Conservation (phyloP, 371 early-diverging fungal genomes). For the Circinella umbellata region DNA sequence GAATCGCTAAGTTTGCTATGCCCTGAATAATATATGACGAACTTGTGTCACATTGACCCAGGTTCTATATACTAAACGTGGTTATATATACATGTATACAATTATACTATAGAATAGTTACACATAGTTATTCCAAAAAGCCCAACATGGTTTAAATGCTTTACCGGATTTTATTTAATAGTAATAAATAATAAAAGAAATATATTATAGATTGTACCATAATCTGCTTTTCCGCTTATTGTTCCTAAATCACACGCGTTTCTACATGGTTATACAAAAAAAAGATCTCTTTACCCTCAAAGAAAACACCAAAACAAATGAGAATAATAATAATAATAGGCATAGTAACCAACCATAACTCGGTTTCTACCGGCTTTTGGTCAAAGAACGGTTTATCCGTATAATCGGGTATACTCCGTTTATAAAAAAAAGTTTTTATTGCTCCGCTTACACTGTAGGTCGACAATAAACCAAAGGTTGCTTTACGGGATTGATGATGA, state of each 20-base stretch:
- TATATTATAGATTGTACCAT: not conserved
- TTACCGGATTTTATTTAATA: not conserved
- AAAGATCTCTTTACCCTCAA: too few species aligned
- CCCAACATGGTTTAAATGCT: not conserved
- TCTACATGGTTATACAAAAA: too few species aligned
- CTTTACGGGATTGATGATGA: not conserved
- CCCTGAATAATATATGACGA: conserved; percentile 10
- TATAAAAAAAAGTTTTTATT: not conserved
- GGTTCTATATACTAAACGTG: not conserved
- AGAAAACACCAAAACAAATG: too few species aligned
- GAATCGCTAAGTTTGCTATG: not conserved
- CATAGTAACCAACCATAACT: too few species aligned
- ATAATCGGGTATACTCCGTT: too few species aligned
- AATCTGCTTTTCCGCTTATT: too few species aligned
- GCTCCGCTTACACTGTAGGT: not conserved
- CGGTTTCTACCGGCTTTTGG: too few species aligned
- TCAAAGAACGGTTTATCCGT: too few species aligned
- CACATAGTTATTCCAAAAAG: not conserved
- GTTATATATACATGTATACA: not conserved
- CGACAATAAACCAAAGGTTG: not conserved
- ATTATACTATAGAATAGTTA: not conserved
- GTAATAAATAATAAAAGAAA: not conserved
- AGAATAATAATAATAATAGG: too few species aligned
- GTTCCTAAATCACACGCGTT: too few species aligned
- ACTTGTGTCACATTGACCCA: conserved; percentile 8